Evolutionary conservation across 768 basidiomycete genomes (phyloP).

Genomic region (Cystobasidium tubakii): DNA sequence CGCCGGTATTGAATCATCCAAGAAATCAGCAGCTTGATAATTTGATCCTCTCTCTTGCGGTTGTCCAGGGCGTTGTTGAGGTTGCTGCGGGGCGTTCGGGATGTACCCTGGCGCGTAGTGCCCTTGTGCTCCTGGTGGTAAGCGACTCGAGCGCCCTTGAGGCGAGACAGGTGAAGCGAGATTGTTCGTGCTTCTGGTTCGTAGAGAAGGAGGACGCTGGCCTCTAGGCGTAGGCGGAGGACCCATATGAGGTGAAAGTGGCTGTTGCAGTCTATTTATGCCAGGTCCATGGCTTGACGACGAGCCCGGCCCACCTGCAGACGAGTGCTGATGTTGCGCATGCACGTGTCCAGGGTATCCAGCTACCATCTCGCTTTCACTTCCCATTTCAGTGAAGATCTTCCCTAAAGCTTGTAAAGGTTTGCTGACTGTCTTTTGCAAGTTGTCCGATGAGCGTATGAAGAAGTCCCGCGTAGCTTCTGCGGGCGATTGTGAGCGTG

Average conservation of each 20-base stretch:
- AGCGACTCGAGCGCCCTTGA: not conserved
- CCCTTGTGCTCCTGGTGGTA: not conserved
- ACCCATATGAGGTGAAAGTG: not conserved
- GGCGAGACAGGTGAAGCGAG: slow-evolving; percentile 12
- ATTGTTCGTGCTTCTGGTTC: not conserved
- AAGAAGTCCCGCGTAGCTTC: slow-evolving; percentile 39
- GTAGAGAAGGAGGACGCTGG: not conserved
- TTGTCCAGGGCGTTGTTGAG: not conserved
- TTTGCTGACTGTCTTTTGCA: slow-evolving; percentile 44
- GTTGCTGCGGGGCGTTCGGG: slow-evolving; percentile 12
- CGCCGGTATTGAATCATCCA: slow-evolving; percentile 24
- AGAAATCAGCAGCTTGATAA: slow-evolving; percentile 21
- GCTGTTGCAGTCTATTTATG: not conserved
- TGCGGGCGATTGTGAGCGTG: slow-evolving; percentile 17
- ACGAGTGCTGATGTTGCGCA: not conserved
- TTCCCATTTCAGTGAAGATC: slow-evolving; percentile 43
- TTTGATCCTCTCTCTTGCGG: not conserved
- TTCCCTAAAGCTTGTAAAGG: slow-evolving; percentile 47
- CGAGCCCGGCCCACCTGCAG: not conserved
- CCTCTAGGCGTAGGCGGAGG: not conserved
- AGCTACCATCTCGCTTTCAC: slow-evolving; percentile 23
- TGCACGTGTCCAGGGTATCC: not conserved
- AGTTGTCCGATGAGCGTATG: slow-evolving; percentile 40
- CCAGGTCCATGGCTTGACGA: not conserved
- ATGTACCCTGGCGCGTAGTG: not conserved